Percentiles rank a stretch among this genome's conserved stretches.
Conservation (phyloP, 495 filamentous ascomycete species). For the Penicillium chermesinum region DNA sequence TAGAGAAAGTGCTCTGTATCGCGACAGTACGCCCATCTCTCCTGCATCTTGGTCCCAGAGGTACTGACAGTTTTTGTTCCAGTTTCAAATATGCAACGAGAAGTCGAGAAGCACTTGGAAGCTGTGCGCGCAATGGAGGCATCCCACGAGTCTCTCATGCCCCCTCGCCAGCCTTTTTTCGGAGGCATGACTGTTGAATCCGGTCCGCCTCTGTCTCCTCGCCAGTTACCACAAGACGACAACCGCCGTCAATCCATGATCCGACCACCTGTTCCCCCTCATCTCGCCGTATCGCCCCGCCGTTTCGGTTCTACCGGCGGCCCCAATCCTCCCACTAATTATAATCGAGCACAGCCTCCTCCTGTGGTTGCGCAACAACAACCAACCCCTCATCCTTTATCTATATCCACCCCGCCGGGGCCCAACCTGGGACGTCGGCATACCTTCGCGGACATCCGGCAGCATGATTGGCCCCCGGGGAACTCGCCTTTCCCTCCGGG, state of each 20-base stretch:
- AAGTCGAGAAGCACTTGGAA: conserved; percentile 81
- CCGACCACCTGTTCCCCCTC: conserved; percentile 73
- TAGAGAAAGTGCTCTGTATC: conserved; percentile 53
- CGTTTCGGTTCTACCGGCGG: conserved; percentile 81
- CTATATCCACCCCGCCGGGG: conserved; percentile 68
- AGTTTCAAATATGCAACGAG: conserved; percentile 78
- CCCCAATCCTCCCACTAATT: conserved; percentile 65
- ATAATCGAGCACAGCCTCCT: conserved; percentile 58
- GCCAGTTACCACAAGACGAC: conserved; percentile 83
- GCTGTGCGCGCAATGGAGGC: conserved; percentile 66
- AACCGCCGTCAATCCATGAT: conserved; percentile 61
- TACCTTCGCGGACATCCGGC: conserved; percentile 92
- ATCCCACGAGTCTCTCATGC: conserved; percentile 67
- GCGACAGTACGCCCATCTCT: conserved; percentile 42
- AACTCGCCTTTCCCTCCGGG: conserved; percentile 59
- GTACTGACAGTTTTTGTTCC: no score
- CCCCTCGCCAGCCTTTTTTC: conserved; percentile 72
- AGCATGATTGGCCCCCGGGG: conserved; percentile 74
- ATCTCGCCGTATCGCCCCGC: conserved; percentile 70
- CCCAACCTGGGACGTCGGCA: conserved; percentile 76
- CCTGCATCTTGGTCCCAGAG: neutral
- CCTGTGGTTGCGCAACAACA: conserved; percentile 61
- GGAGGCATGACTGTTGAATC: conserved; percentile 61
- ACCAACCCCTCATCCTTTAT: conserved; percentile 68
- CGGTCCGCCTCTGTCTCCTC: conserved; percentile 82